Evolutionary conservation across 2,329 filamentous ascomycete species (phyloP).

Genomic region (Emmonsia crescens): DNA sequence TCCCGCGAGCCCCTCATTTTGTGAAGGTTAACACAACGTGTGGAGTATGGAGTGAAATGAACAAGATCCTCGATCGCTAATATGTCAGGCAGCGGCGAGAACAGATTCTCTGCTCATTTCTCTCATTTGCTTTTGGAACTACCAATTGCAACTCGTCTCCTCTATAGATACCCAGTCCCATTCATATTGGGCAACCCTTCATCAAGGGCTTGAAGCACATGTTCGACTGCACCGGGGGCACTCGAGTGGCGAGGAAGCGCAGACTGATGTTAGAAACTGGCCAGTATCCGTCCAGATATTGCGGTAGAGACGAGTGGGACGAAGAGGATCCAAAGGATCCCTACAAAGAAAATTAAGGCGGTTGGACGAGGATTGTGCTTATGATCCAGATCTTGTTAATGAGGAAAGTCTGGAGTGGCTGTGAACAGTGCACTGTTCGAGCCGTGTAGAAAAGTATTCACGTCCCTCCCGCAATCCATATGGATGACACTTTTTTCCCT

Average conservation of each 20-base stretch:
- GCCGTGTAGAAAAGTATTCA: background rate
- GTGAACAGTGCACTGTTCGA: background rate
- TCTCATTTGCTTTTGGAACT: background rate
- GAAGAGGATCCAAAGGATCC: background rate
- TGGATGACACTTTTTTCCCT: background rate
- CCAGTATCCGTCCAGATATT: background rate
- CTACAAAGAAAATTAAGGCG: background rate
- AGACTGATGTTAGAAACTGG: background rate
- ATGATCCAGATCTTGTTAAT: conserved; percentile 3
- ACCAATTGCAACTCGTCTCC: background rate
- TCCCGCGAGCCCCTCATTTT: background rate
- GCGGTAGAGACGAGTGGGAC: background rate
- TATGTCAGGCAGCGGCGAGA: background rate
- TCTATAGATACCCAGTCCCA: background rate
- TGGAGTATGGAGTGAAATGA: background rate
- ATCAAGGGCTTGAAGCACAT: background rate
- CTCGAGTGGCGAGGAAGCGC: background rate
- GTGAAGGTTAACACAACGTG: background rate
- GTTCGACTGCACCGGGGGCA: background rate
- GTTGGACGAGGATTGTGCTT: background rate
- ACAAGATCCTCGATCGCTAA: background rate
- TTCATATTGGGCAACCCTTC: background rate
- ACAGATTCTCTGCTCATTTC: background rate
- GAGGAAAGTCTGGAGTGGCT: background rate
- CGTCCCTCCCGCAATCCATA: background rate